phyloP scores from a whole-genome alignment of 306 rosid genomes.

The Inga leiocalycina region DNA sequence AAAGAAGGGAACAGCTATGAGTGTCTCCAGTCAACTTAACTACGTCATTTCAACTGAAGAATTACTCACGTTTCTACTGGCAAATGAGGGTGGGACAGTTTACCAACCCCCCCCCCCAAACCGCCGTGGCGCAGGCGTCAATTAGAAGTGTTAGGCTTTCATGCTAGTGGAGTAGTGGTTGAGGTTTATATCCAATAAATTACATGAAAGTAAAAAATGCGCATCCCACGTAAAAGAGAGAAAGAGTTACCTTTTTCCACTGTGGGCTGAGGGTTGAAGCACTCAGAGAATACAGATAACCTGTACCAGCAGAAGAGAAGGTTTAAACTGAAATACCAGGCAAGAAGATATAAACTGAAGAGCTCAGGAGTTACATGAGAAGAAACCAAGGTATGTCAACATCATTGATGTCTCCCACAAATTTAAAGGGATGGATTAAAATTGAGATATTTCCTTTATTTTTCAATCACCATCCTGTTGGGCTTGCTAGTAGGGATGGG shows the following conservation, averaged over 20 bases:
- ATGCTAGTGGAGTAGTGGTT: neutral
- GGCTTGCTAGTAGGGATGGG: too few relatives aligned
- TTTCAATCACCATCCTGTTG: neutral
- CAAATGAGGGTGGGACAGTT: neutral
- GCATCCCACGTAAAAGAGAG: slow-evolving; percentile 5
- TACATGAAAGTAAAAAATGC: neutral
- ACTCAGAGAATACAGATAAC: slow-evolving; percentile 79
- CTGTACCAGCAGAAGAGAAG: slow-evolving; percentile 51
- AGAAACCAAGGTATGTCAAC: slow-evolving; percentile 11
- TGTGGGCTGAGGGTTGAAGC: slow-evolving; percentile 86
- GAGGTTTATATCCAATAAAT: neutral
- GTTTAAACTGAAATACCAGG: slow-evolving; percentile 26
- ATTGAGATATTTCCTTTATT: neutral
- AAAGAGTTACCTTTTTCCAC: slow-evolving; percentile 65
- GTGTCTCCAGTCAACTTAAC: neutral
- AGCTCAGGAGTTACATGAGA: neutral
- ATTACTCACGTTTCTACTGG: neutral
- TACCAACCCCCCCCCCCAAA: neutral
- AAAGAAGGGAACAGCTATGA: neutral
- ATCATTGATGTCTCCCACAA: slow-evolving; percentile 18
- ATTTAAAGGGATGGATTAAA: slow-evolving; percentile 2
- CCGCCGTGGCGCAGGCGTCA: too few relatives aligned
- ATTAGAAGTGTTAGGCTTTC: neutral
- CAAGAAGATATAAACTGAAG: slow-evolving; percentile 4
- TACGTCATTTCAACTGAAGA: slow-evolving; percentile 13